Evolutionary conservation across 2,329 filamentous ascomycete species (phyloP), one percentile per base, ranked within the genome.

Genomic region (Basipetospora sp.): DNA sequence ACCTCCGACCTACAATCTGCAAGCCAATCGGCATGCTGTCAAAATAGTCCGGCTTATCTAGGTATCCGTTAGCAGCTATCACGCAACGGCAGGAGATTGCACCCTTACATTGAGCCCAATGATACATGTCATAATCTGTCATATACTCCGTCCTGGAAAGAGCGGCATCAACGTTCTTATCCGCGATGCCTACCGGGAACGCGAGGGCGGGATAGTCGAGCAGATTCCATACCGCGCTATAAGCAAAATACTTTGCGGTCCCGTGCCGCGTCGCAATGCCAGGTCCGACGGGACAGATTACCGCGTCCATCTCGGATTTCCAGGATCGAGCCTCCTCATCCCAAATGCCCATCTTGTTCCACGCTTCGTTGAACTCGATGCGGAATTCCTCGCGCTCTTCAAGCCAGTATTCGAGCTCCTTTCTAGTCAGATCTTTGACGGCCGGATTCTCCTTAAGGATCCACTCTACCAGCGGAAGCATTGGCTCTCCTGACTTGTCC

Each of bases 201-300:
- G 74, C 63, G 2, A 69, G 52, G 8, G 63, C 67, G 1, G 77
- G 73, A 50, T 79, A 80, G 50, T 83, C 76, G 2, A 82, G 63
- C 30, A 81, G 47, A 49, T 82, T 83, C 74, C 76, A 82, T 43
- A 75, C 67, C 1, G 66, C 58, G 0, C 74, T 79, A 45, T 82
- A 83, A 2, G 66, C 67, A 74, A 75, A 82, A 60, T 50, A 78
- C 48, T 42, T 60, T 3, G 50, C 54, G 8, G 53, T 46, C 4
- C 55, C 54, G 44, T 71, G 52, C 43, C 74, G 43, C 42, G 56
- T 41, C 46, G 53, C 62, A 43, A 67, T 54, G 63, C 69, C n/a
- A 2, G 72, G 70, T 0, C 66, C 68, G 0, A 62, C 67, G 0
- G 76, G 77, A 39, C 68, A 74, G 1, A 81, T 57, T 25, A 81